These are phyloP conservation scores for Metschnikowia orientalis DNA, from an alignment of 805 yeast species.

Conservation along the genomic window DNA sequence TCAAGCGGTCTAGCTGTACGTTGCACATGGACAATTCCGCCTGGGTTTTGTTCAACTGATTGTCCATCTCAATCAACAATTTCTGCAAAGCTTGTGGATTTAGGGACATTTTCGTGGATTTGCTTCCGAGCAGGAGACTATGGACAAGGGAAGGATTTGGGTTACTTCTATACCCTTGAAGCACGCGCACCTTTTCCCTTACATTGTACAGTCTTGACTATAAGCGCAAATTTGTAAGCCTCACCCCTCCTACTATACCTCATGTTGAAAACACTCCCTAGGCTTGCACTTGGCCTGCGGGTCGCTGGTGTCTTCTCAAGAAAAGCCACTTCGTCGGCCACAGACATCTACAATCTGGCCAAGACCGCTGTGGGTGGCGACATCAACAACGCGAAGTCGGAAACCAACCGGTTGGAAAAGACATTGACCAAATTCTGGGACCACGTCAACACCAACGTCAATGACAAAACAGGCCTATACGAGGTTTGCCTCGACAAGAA, in stretches of 20 bases:
- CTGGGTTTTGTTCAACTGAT: slow-evolving; percentile 54
- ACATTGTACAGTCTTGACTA: too few relatives aligned
- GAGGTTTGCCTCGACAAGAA: slow-evolving; percentile 68
- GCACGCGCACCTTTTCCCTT: too few relatives aligned
- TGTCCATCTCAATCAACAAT: slow-evolving; percentile 62
- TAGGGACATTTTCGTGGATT: slow-evolving; percentile 40
- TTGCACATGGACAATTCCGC: slow-evolving; percentile 56
- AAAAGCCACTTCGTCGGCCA: too few relatives aligned
- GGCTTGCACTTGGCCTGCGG: too few relatives aligned
- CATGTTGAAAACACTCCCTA: too few relatives aligned
- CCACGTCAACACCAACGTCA: slow-evolving; percentile 46
- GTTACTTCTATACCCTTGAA: too few relatives aligned
- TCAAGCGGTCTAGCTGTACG: slow-evolving; percentile 46
- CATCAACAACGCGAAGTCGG: slow-evolving; percentile 45
- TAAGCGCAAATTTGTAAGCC: too few relatives aligned
- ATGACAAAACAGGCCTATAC: slow-evolving; percentile 29
- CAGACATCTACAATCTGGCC: too few relatives aligned
- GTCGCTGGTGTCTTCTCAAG: too few relatives aligned
- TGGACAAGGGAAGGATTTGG: too few relatives aligned
- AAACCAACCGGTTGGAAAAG: slow-evolving; percentile 65
- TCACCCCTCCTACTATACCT: too few relatives aligned
- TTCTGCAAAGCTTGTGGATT: slow-evolving; percentile 47
- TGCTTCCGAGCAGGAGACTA: too few relatives aligned
- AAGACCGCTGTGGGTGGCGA: slow-evolving; percentile 37
- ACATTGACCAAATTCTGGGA: slow-evolving; percentile 81